Evolutionary conservation across 257 asterid genomes (phyloP).

Genomic region (Primulina huaijiensis): DNA sequence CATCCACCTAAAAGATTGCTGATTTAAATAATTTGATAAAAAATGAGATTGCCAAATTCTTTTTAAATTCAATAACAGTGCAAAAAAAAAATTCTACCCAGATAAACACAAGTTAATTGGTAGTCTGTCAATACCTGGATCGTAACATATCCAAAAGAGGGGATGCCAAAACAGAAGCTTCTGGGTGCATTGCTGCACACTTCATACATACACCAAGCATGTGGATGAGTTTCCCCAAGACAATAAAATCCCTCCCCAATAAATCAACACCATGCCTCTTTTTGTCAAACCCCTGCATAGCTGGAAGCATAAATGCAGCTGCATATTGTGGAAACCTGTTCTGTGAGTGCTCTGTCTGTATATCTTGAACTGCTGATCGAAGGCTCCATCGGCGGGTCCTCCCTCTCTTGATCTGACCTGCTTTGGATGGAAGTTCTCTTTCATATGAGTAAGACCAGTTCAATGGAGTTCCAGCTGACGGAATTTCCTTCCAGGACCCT

Average conservation of each 20-base stretch:
- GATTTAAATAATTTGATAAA: conserved; percentile 10
- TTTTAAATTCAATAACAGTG: too few relatives aligned
- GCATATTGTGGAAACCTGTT: conserved; percentile 85
- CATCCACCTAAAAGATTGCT: conserved; percentile 4
- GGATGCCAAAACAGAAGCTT: conserved; percentile 82
- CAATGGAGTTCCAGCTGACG: conserved; percentile 64
- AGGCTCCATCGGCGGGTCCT: conserved; percentile 78
- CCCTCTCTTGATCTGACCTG: conserved; percentile 53
- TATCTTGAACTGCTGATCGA: conserved; percentile 37
- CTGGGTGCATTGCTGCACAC: conserved; percentile 96
- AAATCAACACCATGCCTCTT: conserved; percentile 92
- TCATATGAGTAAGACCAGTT: conserved; percentile 86
- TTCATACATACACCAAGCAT: conserved; percentile 92
- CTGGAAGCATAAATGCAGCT: conserved; percentile 93
- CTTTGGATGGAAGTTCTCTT: conserved; percentile 76
- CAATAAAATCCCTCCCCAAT: conserved; percentile 80
- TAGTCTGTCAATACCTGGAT: conserved; percentile 49
- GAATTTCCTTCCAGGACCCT: conserved; percentile 78
- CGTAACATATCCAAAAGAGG: conserved; percentile 86
- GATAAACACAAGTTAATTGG: conserved; percentile 12
- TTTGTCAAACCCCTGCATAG: conserved; percentile 83
- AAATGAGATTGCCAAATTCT: not conserved
- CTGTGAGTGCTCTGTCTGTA: conserved; percentile 48
- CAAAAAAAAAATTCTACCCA: not conserved
- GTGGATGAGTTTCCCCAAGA: conserved; percentile 78